Evolutionary conservation across 2,329 filamentous ascomycete species (phyloP).

Genomic region (Neonectria punicea): DNA sequence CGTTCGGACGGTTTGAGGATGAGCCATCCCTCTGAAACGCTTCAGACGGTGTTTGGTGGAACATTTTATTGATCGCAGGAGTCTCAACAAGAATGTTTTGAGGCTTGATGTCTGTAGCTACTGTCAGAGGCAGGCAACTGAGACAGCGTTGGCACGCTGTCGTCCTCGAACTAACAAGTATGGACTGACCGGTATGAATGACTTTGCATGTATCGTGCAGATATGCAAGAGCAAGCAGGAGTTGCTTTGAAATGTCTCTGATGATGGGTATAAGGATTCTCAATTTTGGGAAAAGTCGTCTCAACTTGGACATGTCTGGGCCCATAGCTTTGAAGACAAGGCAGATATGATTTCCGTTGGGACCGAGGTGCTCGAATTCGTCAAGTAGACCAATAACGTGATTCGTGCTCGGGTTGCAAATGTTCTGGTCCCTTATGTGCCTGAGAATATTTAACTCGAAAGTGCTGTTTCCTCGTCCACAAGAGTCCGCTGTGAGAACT

Average conservation of each 20-base stretch:
- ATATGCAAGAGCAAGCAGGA: slow-evolving; percentile 32
- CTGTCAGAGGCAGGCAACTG: not conserved
- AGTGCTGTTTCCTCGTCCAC: slow-evolving; percentile 8
- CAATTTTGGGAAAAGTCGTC: slow-evolving; percentile 24
- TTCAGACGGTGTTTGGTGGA: slow-evolving; percentile 32
- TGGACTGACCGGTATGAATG: slow-evolving; percentile 35
- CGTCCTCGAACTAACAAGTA: not conserved
- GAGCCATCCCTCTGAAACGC: slow-evolving; percentile 13
- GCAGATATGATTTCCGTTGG: slow-evolving; percentile 45
- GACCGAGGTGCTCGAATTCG: slow-evolving; percentile 42
- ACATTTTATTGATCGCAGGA: slow-evolving; percentile 32
- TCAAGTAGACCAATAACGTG: slow-evolving; percentile 36
- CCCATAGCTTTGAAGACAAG: slow-evolving; percentile 47
- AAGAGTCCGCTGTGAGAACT: slow-evolving; percentile 38
- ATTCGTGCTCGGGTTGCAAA: not conserved
- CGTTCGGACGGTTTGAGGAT: slow-evolving; percentile 10
- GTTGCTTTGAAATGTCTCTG: slow-evolving; percentile 32
- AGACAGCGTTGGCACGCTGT: not conserved
- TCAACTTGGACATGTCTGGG: slow-evolving; percentile 33
- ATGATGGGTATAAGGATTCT: slow-evolving; percentile 27
- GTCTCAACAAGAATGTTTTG: slow-evolving; percentile 40
- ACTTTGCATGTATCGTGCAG: slow-evolving; percentile 35
- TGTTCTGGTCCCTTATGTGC: slow-evolving; percentile 18
- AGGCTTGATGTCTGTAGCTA: slow-evolving; percentile 39
- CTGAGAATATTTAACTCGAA: slow-evolving; percentile 38